A percentile compares a stretch with the other conserved stretches of the same genome.
phyloP scores from a whole-genome alignment of 2,329 filamentous ascomycete species.

The Epichloe glyceriae region DNA sequence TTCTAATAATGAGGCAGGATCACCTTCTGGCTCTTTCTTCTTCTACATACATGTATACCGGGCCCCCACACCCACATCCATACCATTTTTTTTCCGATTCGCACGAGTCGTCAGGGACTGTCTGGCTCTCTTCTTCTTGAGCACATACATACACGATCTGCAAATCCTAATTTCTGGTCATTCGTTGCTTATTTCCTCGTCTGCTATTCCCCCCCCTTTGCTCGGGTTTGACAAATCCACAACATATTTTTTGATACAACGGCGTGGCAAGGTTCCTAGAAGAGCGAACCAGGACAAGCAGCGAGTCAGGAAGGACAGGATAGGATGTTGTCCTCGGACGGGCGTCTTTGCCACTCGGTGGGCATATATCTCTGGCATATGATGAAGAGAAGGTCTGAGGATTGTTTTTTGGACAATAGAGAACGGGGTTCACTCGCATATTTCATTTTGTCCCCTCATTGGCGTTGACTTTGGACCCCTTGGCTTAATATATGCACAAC shows the following conservation, averaged over 20 bases:
- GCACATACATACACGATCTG: neutral
- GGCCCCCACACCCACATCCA: neutral
- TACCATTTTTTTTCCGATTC: neutral
- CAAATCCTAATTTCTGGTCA: neutral
- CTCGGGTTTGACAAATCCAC: neutral
- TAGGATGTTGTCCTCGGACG: neutral
- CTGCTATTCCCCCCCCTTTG: neutral
- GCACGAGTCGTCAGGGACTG: neutral
- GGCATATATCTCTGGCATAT: neutral
- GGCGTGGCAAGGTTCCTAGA: neutral
- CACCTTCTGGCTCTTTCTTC: neutral
- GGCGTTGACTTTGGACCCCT: neutral
- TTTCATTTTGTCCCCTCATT: neutral
- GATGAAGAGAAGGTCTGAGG: neutral
- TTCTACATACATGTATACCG: neutral
- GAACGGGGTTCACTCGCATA: neutral
- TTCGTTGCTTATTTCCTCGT: neutral
- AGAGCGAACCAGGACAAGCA: neutral
- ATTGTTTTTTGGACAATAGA: neutral
- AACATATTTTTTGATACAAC: constrained; percentile 4
- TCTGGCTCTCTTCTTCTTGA: neutral
- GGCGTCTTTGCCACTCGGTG: neutral
- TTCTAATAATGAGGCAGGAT: neutral
- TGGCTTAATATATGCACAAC: neutral
- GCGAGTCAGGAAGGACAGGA: neutral